phyloP scores from a whole-genome alignment of 306 rosid species.

The Glycine latifolia region DNA sequence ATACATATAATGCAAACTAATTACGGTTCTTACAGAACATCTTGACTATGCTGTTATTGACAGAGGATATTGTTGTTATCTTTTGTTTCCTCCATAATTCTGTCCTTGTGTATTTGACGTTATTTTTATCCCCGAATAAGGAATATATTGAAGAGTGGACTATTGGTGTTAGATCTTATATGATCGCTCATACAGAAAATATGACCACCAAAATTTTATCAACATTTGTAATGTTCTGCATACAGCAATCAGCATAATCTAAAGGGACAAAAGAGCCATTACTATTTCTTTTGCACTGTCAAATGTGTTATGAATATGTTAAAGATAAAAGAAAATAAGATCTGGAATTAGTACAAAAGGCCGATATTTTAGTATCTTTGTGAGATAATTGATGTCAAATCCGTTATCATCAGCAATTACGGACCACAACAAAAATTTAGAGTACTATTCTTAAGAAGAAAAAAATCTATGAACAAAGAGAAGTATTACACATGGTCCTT shows the following conservation, averaged over 20 bases:
- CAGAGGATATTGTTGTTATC: not conserved
- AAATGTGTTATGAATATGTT: slow-evolving; percentile 10
- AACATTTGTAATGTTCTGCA: not conserved
- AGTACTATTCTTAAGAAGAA: not conserved
- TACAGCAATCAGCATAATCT: not conserved
- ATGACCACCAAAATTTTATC: not conserved
- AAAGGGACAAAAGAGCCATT: slow-evolving; percentile 16
- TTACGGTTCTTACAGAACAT: too few species aligned
- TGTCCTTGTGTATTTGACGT: not conserved
- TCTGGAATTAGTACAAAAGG: slow-evolving; percentile 26
- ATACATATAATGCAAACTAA: too few species aligned
- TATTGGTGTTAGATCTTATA: not conserved
- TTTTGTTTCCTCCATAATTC: not conserved
- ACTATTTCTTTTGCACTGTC: slow-evolving; percentile 9
- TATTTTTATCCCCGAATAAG: not conserved
- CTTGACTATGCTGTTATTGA: not conserved
- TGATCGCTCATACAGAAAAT: not conserved
- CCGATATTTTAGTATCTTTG: slow-evolving; percentile 6
- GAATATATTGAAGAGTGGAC: not conserved
- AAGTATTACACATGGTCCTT: slow-evolving; percentile 37
- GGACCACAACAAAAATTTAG: slow-evolving; percentile 35
- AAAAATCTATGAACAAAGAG: slow-evolving; percentile 43
- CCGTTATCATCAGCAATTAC: slow-evolving; percentile 32
- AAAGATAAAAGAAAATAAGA: slow-evolving; percentile 17
- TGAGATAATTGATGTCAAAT: slow-evolving; percentile 38